phyloP scores from a whole-genome alignment of 2,329 filamentous ascomycete species.

The Balansia obtecta region DNA sequence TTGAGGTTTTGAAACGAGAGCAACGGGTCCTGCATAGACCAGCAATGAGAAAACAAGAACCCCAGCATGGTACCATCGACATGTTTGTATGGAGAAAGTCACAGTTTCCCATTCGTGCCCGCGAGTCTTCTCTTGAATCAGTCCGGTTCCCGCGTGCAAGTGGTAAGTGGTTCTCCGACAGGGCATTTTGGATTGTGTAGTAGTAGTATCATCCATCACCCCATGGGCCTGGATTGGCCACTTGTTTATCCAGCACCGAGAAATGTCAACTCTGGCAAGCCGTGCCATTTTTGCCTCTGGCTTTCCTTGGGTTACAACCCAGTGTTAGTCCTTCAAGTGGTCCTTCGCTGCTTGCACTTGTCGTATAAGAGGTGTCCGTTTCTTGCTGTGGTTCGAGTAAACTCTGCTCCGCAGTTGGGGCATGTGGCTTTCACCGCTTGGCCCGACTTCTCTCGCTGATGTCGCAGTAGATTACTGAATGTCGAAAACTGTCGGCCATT shows the following conservation, averaged over 20 bases:
- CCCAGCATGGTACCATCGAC: too few species aligned
- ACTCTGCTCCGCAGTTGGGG: constrained; percentile 84
- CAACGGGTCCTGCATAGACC: not conserved
- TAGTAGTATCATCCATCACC: not conserved
- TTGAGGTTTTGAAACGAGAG: too few species aligned
- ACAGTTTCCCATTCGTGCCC: not conserved
- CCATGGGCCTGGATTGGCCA: not conserved
- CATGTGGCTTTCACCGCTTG: constrained; percentile 82
- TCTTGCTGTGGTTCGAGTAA: constrained; percentile 75
- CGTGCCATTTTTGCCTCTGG: too few species aligned
- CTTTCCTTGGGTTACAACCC: not conserved
- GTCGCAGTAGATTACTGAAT: constrained; percentile 85
- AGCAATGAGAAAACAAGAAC: not conserved
- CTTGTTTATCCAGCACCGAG: not conserved
- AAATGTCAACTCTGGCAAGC: too few species aligned
- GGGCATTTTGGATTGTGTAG: not conserved
- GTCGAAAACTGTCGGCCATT: constrained; percentile 93
- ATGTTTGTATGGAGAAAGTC: not conserved
- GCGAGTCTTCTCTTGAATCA: not conserved
- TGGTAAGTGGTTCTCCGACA: not conserved
- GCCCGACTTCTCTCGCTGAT: constrained; percentile 89
- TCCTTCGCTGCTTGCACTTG: constrained; percentile 65
- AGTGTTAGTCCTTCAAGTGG: not conserved
- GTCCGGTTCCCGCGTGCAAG: not conserved
- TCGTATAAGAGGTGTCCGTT: constrained; percentile 80